These are phyloP conservation scores for Prunella vulgaris DNA, from an alignment of 257 asterid species.

Conservation along the genomic window DNA sequence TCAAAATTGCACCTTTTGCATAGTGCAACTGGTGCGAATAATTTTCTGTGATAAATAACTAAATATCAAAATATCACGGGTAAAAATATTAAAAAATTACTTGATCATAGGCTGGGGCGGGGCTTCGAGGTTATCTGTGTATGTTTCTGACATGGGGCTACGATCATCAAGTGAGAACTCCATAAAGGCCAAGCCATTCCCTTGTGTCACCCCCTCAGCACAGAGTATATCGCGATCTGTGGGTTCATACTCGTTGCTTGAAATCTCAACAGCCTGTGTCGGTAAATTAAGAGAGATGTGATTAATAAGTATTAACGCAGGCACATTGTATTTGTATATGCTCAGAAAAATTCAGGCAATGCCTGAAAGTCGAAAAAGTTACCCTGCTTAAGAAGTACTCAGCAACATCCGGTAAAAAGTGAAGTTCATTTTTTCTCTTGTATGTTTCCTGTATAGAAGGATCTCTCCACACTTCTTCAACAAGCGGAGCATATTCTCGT, in stretches of 20 bases:
- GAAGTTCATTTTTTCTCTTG: conserved; percentile 75
- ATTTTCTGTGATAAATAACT: not conserved
- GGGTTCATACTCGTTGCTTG: conserved; percentile 87
- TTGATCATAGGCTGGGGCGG: conserved; percentile 56
- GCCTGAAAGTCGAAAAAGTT: conserved; percentile 5
- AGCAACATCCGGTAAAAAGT: conserved; percentile 76
- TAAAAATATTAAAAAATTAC: conserved; percentile 22
- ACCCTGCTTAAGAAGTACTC: conserved; percentile 91
- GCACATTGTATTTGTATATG: not conserved
- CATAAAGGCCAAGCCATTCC: conserved; percentile 81
- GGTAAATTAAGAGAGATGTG: not conserved
- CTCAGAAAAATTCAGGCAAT: not conserved
- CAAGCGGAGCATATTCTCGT: conserved; percentile 85
- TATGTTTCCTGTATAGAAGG: conserved; percentile 79
- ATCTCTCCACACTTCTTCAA: conserved; percentile 88
- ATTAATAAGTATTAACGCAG: not conserved
- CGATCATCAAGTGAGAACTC: conserved; percentile 84
- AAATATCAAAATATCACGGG: not conserved
- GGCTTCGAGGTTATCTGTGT: conserved; percentile 66
- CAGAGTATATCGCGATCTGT: conserved; percentile 67
- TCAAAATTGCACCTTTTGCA: too few species aligned
- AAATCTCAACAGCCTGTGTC: conserved; percentile 79
- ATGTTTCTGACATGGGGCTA: conserved; percentile 86
- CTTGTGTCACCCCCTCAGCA: conserved; percentile 88
- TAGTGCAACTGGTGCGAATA: too few species aligned